These are phyloP conservation scores for Scleroderma bovista DNA, from an alignment of 768 basidiomycete genomes.

Conservation along the genomic window DNA sequence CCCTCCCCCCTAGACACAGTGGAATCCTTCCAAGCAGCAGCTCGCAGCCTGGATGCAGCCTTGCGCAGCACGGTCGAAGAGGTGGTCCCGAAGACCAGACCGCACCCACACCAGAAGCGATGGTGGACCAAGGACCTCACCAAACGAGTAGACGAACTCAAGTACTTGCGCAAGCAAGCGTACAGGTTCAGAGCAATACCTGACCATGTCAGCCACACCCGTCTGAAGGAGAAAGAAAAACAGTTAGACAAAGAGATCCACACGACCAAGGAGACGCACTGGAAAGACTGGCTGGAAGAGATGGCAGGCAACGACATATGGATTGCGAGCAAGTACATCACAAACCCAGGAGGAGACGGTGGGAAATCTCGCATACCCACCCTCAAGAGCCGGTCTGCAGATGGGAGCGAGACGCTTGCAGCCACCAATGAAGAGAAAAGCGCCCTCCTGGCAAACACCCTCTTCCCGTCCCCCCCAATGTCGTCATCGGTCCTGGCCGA, in stretches of 20 bases:
- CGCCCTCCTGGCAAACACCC: constrained; percentile 9
- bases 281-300: constrained; percentile 6
- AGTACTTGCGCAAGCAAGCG: background rate
- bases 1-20: background rate
- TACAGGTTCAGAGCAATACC: background rate
- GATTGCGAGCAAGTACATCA: constrained; percentile 6
- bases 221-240: background rate
- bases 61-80: constrained; percentile 10
- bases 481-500: background rate
- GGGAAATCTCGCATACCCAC: background rate
- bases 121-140: constrained; percentile 19
- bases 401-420: background rate
- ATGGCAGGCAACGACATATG: background rate
- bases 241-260: background rate
- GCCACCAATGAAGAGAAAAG: constrained; percentile 19
- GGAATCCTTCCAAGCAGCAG: constrained; percentile 4
- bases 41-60: constrained; percentile 6
- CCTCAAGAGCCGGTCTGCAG: background rate
- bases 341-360: background rate
- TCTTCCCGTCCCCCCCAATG: constrained; percentile 18
- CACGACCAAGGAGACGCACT: constrained; percentile 3
- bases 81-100: constrained; percentile 5
- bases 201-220: background rate
- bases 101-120: constrained; percentile 9
- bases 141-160: background rate